Evolutionary conservation across 2,329 filamentous ascomycete species (phyloP), one percentile per base, ranked within the genome.

Genomic region (Ophiostoma sp.): DNA sequence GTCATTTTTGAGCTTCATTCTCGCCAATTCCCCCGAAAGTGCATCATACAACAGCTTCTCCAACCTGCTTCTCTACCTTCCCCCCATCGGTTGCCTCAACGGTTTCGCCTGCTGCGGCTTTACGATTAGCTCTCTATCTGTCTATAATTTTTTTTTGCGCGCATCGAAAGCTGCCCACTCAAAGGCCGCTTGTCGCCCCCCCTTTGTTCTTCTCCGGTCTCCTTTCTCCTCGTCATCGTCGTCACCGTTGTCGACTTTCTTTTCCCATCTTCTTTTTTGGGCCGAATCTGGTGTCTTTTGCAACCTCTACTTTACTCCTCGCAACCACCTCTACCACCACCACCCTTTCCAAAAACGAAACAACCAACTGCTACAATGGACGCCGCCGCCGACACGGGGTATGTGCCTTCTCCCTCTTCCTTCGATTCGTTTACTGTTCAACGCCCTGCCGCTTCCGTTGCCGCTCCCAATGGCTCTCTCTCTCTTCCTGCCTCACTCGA

Each of bases 181-280:
- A n/a, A 59, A 33, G 55, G 17, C 55, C 55, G 8, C 33, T 8
- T 8, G 7, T 8, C 50, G 55, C 25, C 42, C 25, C 42, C 66
- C 50, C 66, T 55, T 39, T 69, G 39, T 48, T 50, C 39, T 31
- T n/a, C 42, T 31, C 64, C 42, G 12, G 50, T 55, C 50, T 55
- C 28, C 50, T 55, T 25, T n/a, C 42, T 69, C 42, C 25, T 69
- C 64, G 45, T 69, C 64, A 28, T 66, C 36, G 61, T 66, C 61
- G 39, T 70, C 68, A 17, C 31, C 31, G 45, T 52, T 45, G 25
- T 25, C 64, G 45, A 25, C 64, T 50, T 48, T 36, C 45, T 19
- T 48, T 57, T 52, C 19, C 50, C 52, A 52, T 57, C 17, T n/a
- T 28, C 22, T 45, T 45, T 57, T 59, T 45, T 57, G 31, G 50